Percentiles rank a stretch among this genome's conserved stretches.
Evolutionary conservation across 2,329 filamentous ascomycete species (phyloP).

Genomic region (Teratosphaeria nubilosa): DNA sequence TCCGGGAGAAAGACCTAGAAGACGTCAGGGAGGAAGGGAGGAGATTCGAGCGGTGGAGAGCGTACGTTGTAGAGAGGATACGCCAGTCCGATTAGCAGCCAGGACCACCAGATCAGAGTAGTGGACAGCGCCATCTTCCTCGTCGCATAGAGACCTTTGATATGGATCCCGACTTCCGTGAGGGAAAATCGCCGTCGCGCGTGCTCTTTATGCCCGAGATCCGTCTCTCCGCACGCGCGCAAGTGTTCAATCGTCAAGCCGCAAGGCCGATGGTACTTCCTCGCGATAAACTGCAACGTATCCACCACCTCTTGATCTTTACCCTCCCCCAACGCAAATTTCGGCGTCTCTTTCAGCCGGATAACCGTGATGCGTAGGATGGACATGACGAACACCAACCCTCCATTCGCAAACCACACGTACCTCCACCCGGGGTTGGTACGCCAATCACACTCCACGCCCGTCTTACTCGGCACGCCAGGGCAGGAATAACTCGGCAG

Average conservation of each 20-base stretch:
- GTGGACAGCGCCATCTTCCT: slow-evolving; percentile 52
- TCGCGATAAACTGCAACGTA: slow-evolving; percentile 40
- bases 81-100: slow-evolving; percentile 49
- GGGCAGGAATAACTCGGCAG: slow-evolving; percentile 41
- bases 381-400: slow-evolving; percentile 45
- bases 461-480: slow-evolving; percentile 27
- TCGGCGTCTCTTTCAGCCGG: slow-evolving; percentile 46
- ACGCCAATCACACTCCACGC: slow-evolving; percentile 36
- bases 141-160: slow-evolving; percentile 56
- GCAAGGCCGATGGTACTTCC: slow-evolving; percentile 44
- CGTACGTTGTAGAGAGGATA: slow-evolving; percentile 62
- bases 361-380: slow-evolving; percentile 45
- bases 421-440: slow-evolving; percentile 51
- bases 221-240: slow-evolving; percentile 33
- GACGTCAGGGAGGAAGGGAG: background rate
- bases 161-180: slow-evolving; percentile 40
- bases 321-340: slow-evolving; percentile 46
- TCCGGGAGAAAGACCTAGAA: slow-evolving; percentile 49
- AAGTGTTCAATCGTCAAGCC: slow-evolving; percentile 42
- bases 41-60: background rate
- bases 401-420: slow-evolving; percentile 44
- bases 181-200: slow-evolving; percentile 27
- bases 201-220: slow-evolving; percentile 6
- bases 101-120: slow-evolving; percentile 55
- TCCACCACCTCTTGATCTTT: slow-evolving; percentile 42